A percentile compares a stretch with the other conserved stretches of the same genome.
phyloP scores from a whole-genome alignment of 108 stramenopile genomes.

The Cyclotella sp. region DNA sequence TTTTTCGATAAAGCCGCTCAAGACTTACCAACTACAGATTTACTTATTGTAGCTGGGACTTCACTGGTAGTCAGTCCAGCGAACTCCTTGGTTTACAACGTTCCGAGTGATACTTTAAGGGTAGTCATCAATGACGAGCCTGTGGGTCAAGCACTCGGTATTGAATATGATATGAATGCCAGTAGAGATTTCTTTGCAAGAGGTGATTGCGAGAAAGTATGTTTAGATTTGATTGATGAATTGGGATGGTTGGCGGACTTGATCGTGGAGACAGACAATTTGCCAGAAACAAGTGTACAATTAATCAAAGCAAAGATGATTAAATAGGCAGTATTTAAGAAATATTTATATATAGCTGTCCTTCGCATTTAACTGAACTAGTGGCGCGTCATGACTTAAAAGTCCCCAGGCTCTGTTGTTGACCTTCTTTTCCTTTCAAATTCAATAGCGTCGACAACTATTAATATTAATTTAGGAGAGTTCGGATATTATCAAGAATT shows the following conservation, averaged over 20 bases:
- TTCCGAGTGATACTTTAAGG: constrained; percentile 50
- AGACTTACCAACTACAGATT: constrained; percentile 65
- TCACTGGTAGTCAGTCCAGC: constrained; percentile 78
- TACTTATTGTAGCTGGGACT: constrained; percentile 78
- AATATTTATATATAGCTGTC: too few species aligned
- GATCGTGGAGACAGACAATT: constrained; percentile 19
- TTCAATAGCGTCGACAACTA: too few species aligned
- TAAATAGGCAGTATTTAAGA: too few species aligned
- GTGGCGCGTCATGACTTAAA: too few species aligned
- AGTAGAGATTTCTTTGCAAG: constrained; percentile 64
- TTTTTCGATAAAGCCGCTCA: constrained; percentile 59
- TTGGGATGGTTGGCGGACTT: constrained; percentile 68
- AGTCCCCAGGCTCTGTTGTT: background rate
- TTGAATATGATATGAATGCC: constrained; percentile 46
- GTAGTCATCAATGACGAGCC: constrained; percentile 64
- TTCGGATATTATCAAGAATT: background rate
- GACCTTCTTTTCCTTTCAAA: background rate
- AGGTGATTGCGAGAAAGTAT: constrained; percentile 64
- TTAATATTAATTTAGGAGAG: too few species aligned
- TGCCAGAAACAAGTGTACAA: constrained; percentile 32
- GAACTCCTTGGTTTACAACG: constrained; percentile 60
- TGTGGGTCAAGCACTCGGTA: constrained; percentile 63
- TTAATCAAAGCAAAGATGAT: constrained; percentile 16
- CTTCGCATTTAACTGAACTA: too few species aligned
- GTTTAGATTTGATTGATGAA: constrained; percentile 59